Conservation (phyloP, 352 stramenopile genomes). For the Phytopythium helicoides region DNA sequence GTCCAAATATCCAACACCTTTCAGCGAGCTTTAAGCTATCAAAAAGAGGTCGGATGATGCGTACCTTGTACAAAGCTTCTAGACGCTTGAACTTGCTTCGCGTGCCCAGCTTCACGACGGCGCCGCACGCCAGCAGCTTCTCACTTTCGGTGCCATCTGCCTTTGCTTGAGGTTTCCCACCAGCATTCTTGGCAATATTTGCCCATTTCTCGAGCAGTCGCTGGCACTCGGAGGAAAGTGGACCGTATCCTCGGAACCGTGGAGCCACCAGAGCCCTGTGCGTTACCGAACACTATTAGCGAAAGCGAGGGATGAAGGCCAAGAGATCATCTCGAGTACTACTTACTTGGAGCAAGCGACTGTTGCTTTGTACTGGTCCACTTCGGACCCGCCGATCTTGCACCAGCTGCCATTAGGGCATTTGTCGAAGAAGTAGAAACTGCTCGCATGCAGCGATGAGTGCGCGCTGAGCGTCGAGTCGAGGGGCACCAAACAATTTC, state of each 20-base stretch:
- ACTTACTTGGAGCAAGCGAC: constrained; percentile 80
- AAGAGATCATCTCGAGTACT: not conserved
- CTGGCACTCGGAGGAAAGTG: constrained; percentile 52
- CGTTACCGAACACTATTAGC: no score
- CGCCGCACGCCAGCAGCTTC: constrained; percentile 52
- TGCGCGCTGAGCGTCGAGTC: constrained; percentile 29
- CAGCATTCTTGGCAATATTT: constrained; percentile 10
- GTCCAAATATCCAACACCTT: no score
- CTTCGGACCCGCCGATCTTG: constrained; percentile 39
- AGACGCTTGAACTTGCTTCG: constrained; percentile 56
- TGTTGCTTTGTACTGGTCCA: constrained; percentile 82
- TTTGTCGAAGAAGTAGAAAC: constrained; percentile 65
- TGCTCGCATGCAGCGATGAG: constrained; percentile 61
- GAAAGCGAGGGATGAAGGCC: no score
- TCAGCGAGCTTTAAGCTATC: no score
- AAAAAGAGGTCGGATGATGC: no score
- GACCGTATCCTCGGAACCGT: constrained; percentile 51
- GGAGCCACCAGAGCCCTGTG: constrained; percentile 54
- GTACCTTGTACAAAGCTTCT: constrained; percentile 67
- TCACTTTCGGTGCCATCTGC: constrained; percentile 15
- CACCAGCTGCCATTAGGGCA: constrained; percentile 76
- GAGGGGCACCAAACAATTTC: constrained; percentile 58
- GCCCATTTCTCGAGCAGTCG: constrained; percentile 74
- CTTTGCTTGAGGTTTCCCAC: constrained; percentile 11
- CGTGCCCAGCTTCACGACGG: constrained; percentile 39